Evolutionary conservation across 1,284 basidiomycete genomes (phyloP), one percentile per base, ranked within the genome.

Genomic region (Stygiomarasmius scandens): DNA sequence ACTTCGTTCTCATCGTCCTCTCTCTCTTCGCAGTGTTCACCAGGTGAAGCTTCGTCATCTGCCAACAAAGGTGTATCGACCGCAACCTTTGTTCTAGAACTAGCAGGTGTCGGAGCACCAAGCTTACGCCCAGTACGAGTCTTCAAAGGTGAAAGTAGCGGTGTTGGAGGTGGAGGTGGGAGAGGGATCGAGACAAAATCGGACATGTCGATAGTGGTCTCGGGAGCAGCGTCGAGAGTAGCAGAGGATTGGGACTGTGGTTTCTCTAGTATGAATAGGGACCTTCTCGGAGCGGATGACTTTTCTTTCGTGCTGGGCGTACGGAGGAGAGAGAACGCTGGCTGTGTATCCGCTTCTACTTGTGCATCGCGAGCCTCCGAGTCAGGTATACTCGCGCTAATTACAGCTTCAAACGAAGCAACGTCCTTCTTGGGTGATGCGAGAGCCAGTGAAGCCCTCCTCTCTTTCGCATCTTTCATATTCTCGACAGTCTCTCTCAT

Each of bases 401-500:
- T n/a, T n/a, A n/a, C n/a, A n/a, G n/a, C n/a, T n/a, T n/a, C n/a
- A n/a, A n/a, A n/a, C n/a, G n/a, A n/a, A n/a, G n/a, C n/a, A n/a
- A n/a, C n/a, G n/a, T n/a, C 34, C 50, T 61, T 41, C 43, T 60
- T 10, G 60, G 60, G 43, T 63, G 64, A 52, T 64, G 64, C 44
- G 70, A 38, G 19, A 34, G 36, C 54, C 50, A 58, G 65, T 65
- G 52, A 74, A 66, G 63, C 83, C 84, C 63, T 79, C 73, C 84
- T 70, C 57, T 52, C 55, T 4, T 80, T 74, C 38, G n/a, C n/a
- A n/a, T n/a, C n/a, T n/a, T n/a, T n/a, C n/a, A 85, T 82, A 25
- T 75, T 79, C 61, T 84, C 84, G 11, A 86, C 82, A 29, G 83
- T 86, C 63, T 82, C 77, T 63, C 80, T 83, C 83, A 86, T 86